Base-by-base conservation (phyloP, 176 grass and related monocot species). In the Triticum dicoccoides region DNA sequence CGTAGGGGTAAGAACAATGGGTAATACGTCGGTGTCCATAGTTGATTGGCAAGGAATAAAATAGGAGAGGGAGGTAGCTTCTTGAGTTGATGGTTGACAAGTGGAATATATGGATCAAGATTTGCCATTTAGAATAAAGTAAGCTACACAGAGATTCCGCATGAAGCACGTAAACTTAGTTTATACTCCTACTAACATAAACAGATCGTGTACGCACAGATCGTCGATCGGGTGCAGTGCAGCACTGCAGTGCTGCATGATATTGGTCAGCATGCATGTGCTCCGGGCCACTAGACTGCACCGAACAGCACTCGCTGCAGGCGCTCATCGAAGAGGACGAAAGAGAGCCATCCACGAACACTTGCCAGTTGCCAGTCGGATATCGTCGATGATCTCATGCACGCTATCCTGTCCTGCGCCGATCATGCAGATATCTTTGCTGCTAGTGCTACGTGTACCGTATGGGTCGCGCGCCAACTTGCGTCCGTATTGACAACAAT, bases 201-300 rank as follows among this genome's bases (percentile, higher is more conserved):
- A 24, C 21, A 13, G 9, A 72, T 42, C n/a, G 38, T 32, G 11
- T 21, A 21, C 10, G 7, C 0, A 12, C 35, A 71, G 20, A 71
- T 71, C 69, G n/a, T 42, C 20, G 20, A 23, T 41, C 37, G 9
- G 69, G 5, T 56, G 52, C 6, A 72, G 69, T 23, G 35, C 69
- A n/a, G 70, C 38, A 44, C 51, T 56, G 52, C 6, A 71, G 20
- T 41, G 69, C 69, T 42, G 71, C 71, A 74, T 74, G 41, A 74
- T 74, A 74, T 74, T 47, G n/a, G n/a, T 74, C 41, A 47, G n/a
- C 71, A 15, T 74, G n/a, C 71, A 74, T 74, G 39, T 47, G 71
- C 37, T 24, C n/a, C 70, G 45, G 42, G 70, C 39, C 71, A 74
- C 39, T 25, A 7, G 37, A 73, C 21, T 73, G 21, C 69, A 44